Evolutionary conservation across 176 grass and related monocot species (phyloP).

Genomic region (Raddia distichophylla): DNA sequence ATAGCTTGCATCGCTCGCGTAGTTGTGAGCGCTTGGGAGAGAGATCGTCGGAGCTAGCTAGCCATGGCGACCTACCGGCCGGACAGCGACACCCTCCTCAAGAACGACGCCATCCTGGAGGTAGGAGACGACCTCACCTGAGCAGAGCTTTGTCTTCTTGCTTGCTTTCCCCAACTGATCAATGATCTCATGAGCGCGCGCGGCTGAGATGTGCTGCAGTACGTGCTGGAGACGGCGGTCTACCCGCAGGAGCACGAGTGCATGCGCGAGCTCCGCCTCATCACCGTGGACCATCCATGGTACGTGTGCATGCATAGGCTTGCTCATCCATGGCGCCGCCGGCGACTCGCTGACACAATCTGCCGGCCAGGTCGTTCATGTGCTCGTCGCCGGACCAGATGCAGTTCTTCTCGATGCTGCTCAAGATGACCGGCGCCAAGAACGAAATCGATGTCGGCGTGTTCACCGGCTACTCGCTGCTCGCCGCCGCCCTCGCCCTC

Average conservation of each 20-base stretch:
- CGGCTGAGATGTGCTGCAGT: conserved; percentile 1
- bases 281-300: conserved; percentile 39
- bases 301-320: not conserved
- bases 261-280: conserved; percentile 43
- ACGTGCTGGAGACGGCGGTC: conserved; percentile 19
- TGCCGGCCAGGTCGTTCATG: conserved; percentile 22
- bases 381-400: conserved; percentile 55
- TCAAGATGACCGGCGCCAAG: conserved; percentile 61
- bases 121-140: not conserved
- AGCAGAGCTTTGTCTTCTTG: not conserved
- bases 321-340: too few relatives aligned
- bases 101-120: conserved; percentile 21
- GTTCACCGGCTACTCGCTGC: conserved; percentile 70
- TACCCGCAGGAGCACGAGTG: conserved; percentile 30
- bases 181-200: conserved; percentile 1
- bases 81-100: conserved; percentile 15
- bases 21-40: not conserved
- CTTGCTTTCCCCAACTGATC: not conserved
- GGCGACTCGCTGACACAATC: too few relatives aligned
- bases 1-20: too few relatives aligned
- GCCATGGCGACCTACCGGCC: conserved; percentile 13
- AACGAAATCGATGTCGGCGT: conserved; percentile 69
- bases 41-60: not conserved
- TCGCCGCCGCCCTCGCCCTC: conserved; percentile 60
- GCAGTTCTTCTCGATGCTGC: conserved; percentile 52